Evolutionary conservation across 805 yeast species (phyloP), one percentile per base, ranked within the genome.

Genomic region (Ogataea angusta): DNA sequence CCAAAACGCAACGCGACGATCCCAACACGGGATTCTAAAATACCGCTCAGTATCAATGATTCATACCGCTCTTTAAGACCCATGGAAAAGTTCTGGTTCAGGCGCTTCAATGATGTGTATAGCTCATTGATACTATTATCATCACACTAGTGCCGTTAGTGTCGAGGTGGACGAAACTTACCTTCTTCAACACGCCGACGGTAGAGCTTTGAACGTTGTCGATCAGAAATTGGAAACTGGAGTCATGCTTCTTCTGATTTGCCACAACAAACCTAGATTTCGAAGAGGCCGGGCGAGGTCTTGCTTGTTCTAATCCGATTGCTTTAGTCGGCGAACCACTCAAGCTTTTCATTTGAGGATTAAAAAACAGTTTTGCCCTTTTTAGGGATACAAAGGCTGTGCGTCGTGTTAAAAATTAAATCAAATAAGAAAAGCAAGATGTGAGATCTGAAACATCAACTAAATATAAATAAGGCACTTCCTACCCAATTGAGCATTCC

Each of bases 171-270:
- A n/a, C 6, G 2, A 4, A 22, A 41, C 47, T 9, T 30, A 51
- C 55, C 32, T 38, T 49, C 18, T 38, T 40, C 6, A 38, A 16
- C 9, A 40, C 38, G 19, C 27, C 23, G 14, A 24, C 12, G 4
- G 46, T 25, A 5, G 46, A 22, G 16, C 15, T 43, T 10, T 33
- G 34, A 18, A 46, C 45, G 15, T 45, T 48, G 30, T 46, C 50
- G 9, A 51, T 26, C 16, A 51, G 29, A 27, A 41, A 51, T 16
- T 45, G 53, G 25, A 51, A 51, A 21, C 53, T 47, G 2, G 53
- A 46, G 30, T 51, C 56, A 10, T 37, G 47, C 32, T 40, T 45
- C 24, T 48, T 46, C 24, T 42, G 46, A 17, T 35, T 30, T 14
- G 30, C 35, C 18, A 40, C 42, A 12, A 34, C 12, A 38, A 47